Percentiles rank a stretch among this genome's conserved stretches.
These are phyloP conservation scores for Lunasporangiospora selenospora DNA, from an alignment of 192 early-diverging fungal species.

Conservation along the genomic window DNA sequence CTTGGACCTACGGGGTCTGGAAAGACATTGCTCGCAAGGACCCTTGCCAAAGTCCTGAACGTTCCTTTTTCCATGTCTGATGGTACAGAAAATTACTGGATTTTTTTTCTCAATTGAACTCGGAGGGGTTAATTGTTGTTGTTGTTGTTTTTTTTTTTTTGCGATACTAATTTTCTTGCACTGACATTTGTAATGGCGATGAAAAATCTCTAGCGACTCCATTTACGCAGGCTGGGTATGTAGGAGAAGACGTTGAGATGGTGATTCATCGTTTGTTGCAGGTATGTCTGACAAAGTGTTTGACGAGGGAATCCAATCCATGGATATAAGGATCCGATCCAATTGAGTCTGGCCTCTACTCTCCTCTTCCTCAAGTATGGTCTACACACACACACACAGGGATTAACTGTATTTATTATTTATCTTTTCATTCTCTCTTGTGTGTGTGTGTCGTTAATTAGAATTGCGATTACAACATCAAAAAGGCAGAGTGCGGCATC, in stretches of 20 bases:
- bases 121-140: background rate
- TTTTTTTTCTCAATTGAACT: background rate
- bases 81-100: conserved; percentile 46
- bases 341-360: too few species aligned
- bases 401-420: too few species aligned
- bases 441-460: too few species aligned
- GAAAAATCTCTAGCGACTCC: conserved; percentile 71
- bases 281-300: too few species aligned
- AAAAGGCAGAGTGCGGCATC: conserved; percentile 84
- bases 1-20: conserved; percentile 89
- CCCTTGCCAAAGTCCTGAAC: conserved; percentile 81
- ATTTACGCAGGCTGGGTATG: conserved; percentile 92
- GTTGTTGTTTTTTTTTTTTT: background rate
- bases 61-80: conserved; percentile 92
- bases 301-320: too few species aligned
- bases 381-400: too few species aligned
- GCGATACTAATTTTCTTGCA: too few species aligned
- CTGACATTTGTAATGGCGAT: too few species aligned
- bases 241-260: conserved; percentile 90
- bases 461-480: conserved; percentile 88
- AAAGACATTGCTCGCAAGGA: conserved; percentile 84
- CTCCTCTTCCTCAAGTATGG: too few species aligned
- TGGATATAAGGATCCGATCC: too few species aligned
- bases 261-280: conserved; percentile 86
- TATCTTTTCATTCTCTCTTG: too few species aligned